Percentiles rank a stretch among this genome's conserved stretches.
Conservation (phyloP, 805 yeast species). For the Wickerhamomyces silvicola region DNA sequence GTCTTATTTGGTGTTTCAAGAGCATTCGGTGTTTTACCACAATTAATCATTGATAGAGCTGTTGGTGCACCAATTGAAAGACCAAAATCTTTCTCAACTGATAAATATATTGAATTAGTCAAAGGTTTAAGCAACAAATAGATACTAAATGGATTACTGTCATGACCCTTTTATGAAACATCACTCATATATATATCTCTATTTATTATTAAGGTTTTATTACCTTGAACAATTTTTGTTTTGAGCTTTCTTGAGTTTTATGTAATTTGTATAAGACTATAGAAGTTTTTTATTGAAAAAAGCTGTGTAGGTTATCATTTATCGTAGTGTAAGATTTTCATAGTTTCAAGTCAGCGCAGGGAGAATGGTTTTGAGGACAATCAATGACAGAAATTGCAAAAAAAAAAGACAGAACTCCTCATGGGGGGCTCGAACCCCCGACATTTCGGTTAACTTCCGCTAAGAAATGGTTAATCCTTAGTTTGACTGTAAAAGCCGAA, state of each 20-base stretch:
- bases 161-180: background rate
- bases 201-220: constrained; percentile 10
- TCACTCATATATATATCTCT: background rate
- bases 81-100: constrained; percentile 91
- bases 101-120: constrained; percentile 82
- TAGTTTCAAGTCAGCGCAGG: constrained; percentile 1
- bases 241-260: too few relatives aligned
- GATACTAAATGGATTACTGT: constrained; percentile 1
- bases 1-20: constrained; percentile 83
- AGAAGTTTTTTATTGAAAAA: too few relatives aligned
- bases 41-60: constrained; percentile 79
- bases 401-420: constrained; percentile 12
- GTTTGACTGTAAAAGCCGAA: constrained; percentile 14
- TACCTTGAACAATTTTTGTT: too few relatives aligned
- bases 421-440: constrained; percentile 18
- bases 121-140: constrained; percentile 29
- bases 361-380: too few relatives aligned
- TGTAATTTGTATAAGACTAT: too few relatives aligned
- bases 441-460: constrained; percentile 15
- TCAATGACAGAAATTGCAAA: background rate
- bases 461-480: constrained; percentile 6
- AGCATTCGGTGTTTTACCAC: constrained; percentile 82
- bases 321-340: constrained; percentile 7
- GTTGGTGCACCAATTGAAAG: constrained; percentile 79
- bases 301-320: too few relatives aligned